Evolutionary conservation across 257 asterid species (phyloP), one percentile per base, ranked within the genome.

Genomic region (Solanum pinnatisectum): DNA sequence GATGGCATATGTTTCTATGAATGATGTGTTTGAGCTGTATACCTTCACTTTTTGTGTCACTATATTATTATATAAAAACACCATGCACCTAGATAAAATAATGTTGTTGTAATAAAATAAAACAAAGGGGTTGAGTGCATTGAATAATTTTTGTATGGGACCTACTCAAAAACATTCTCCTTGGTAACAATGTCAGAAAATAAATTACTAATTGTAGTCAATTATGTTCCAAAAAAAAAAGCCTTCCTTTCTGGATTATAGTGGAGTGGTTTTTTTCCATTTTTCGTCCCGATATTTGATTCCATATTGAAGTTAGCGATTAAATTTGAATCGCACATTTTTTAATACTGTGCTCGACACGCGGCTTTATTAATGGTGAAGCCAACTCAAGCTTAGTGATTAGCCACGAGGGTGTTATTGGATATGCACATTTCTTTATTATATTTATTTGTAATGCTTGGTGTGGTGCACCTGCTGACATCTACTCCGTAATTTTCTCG

Each of bases 111-210:
- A 37, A 10, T 74, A 20, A 36, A 74, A 36, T 74, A 74, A 15
- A 42, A 42, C 63, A 78, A 78, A 42, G 37, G 70, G 70, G 70
- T 82, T 20, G 42, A 81, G 70, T 82, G 70, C 42, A 49, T 16
- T 49, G 70, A 6, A 82, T 37, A 10, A 59, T 73, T 73, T 33
- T 5, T 25, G 40, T 44, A 18, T 46, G 44, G 86, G 86, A 18
- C 86, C 70, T 49, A 82, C 70, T 33, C 3, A 10, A 36, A 81
- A 82, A 82, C 86, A 82, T 82, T 82, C 86, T 82, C 71, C 70
- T 82, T 22, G 86, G 30, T 49, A 81, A 30, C 70, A 56, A 46
- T 82, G 42, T 25, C 70, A 5, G 32, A 10, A 77, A 39, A 39
- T n/a, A 40, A 11, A 65, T 65, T 65, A 16, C 23, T 77, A 40